phyloP scores from a whole-genome alignment of 148 eudicot species.

The Hydrangea macrophylla region DNA sequence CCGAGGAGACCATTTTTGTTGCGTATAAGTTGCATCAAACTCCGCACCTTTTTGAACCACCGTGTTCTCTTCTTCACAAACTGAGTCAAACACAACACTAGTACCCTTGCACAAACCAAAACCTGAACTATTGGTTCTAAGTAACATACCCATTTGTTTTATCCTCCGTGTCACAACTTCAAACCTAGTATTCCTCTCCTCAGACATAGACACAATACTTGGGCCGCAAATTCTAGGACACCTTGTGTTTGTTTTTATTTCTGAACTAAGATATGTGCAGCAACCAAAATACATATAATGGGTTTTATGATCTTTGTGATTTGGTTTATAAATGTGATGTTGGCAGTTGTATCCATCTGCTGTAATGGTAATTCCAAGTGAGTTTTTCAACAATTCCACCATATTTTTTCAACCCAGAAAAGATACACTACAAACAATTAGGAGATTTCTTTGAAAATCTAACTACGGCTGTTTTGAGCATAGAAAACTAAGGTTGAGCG shows the following conservation, averaged over 20 bases:
- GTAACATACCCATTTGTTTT: not conserved
- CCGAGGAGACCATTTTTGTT: not conserved
- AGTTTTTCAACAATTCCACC: constrained; percentile 13
- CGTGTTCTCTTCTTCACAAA: not conserved
- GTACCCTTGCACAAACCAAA: not conserved
- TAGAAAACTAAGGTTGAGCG: not conserved
- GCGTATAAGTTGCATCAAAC: not conserved
- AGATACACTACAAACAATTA: not conserved
- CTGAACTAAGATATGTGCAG: constrained; percentile 8
- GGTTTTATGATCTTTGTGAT: not conserved
- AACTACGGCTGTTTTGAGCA: not conserved
- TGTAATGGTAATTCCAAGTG: not conserved
- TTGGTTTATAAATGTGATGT: constrained; percentile 6
- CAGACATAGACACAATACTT: not conserved
- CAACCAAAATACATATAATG: not conserved
- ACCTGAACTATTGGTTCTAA: not conserved
- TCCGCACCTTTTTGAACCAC: not conserved
- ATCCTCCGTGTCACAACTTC: not conserved
- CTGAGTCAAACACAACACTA: constrained; percentile 5
- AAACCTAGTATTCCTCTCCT: not conserved
- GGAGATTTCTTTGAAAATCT: not conserved
- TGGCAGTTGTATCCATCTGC: constrained; percentile 20
- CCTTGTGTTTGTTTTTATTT: constrained; percentile 18
- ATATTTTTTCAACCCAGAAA: constrained; percentile 6
- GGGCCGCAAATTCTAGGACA: not conserved